Evolutionary conservation across 2,329 filamentous ascomycete genomes (phyloP).

Genomic region (Neurospora crassa): DNA sequence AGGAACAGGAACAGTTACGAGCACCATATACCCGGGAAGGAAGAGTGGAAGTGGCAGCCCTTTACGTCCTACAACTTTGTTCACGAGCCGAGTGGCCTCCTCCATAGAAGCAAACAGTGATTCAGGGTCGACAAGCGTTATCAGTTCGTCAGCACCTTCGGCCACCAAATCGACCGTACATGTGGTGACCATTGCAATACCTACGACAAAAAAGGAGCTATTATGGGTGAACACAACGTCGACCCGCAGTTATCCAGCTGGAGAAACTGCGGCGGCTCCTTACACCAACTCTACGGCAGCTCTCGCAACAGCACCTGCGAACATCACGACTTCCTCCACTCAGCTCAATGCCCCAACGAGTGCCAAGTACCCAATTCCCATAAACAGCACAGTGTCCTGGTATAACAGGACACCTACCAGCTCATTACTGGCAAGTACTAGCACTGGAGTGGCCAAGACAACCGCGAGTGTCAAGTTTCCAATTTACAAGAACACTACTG

Average conservation of each 20-base stretch:
- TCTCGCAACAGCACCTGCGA: not conserved
- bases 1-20: not conserved
- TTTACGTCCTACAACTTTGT: not conserved
- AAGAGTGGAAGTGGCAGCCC: not conserved
- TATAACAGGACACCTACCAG: not conserved
- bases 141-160: not conserved
- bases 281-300: not conserved
- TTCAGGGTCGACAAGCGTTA: not conserved
- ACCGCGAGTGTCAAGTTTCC: not conserved
- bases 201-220: not conserved
- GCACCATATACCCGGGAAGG: not conserved
- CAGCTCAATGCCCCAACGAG: not conserved
- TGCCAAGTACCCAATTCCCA: not conserved
- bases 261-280: rapidly evolving
- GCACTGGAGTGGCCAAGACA: not conserved
- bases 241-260: rapidly evolving
- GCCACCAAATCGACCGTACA: not conserved
- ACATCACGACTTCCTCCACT: not conserved
- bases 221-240: not conserved
- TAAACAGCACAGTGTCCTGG: not conserved
- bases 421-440: not conserved
- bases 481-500: not conserved
- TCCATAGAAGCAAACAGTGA: not conserved
- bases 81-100: not conserved
- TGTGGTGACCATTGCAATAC: slow-evolving; percentile 2